phyloP scores from a whole-genome alignment of 495 filamentous ascomycete genomes.

The Aspergillus indologenus region DNA sequence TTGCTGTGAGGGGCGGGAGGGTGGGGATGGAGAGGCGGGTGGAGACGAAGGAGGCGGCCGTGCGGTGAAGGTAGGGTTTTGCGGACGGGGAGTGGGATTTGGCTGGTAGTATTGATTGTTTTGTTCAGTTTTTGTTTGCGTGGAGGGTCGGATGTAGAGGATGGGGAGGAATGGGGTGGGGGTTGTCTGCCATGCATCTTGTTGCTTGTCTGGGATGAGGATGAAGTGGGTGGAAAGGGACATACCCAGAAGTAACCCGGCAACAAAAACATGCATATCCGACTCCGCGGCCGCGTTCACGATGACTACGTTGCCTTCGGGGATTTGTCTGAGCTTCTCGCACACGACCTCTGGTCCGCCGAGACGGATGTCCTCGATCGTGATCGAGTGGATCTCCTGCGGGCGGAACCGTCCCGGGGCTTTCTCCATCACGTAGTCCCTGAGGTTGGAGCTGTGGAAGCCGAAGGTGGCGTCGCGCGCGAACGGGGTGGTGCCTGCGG shows the following conservation, averaged over 20 bases:
- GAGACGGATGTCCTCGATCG: constrained; percentile 43
- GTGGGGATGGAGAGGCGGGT: constrained; percentile 47
- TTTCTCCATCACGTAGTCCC: constrained; percentile 52
- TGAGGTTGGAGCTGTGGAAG: constrained; percentile 47
- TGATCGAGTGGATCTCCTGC: constrained; percentile 39
- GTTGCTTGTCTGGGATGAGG: too few species aligned
- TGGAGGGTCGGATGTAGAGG: too few species aligned
- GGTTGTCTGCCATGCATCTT: too few species aligned
- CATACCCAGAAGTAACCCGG: constrained; percentile 41
- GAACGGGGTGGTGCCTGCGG: constrained; percentile 47
- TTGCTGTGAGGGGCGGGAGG: constrained; percentile 42
- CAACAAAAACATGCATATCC: constrained; percentile 52
- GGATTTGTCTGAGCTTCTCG: constrained; percentile 34
- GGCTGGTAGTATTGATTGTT: constrained; percentile 20
- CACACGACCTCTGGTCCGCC: constrained; percentile 38
- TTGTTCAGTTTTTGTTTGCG: neutral
- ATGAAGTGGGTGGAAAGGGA: neutral
- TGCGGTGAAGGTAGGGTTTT: constrained; percentile 51
- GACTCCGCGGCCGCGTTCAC: constrained; percentile 51
- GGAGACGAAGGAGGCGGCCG: constrained; percentile 55
- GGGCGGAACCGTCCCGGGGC: constrained; percentile 34
- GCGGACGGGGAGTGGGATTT: constrained; percentile 16
- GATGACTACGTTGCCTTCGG: constrained; percentile 41
- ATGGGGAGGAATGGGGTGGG: too few species aligned
- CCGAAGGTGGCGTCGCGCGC: constrained; percentile 53